Percentiles rank a stretch among this genome's conserved stretches.
Evolutionary conservation across 2,329 filamentous ascomycete species (phyloP).

Genomic region (Alternaria postmessia): DNA sequence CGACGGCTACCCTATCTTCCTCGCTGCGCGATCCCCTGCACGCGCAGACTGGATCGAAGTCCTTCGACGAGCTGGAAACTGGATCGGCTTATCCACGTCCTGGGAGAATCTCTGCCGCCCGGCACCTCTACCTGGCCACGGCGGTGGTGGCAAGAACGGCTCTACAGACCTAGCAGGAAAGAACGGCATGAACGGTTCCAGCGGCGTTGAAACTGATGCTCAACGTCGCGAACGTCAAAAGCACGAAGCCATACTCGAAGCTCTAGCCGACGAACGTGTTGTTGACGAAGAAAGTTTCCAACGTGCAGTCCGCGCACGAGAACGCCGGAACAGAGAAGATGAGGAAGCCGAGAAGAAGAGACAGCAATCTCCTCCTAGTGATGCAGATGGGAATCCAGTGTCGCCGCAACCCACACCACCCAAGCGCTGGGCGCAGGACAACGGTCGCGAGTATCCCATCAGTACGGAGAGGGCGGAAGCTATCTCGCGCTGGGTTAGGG

Average conservation of each 20-base stretch:
- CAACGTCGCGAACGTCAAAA: slow-evolving; percentile 67
- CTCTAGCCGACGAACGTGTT: slow-evolving; percentile 72
- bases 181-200: slow-evolving; percentile 1
- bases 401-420: slow-evolving; percentile 32
- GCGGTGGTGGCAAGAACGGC: slow-evolving; percentile 2
- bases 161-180: slow-evolving; percentile 1
- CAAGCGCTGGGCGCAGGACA: slow-evolving; percentile 70
- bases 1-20: slow-evolving; percentile 83
- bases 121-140: slow-evolving; percentile 52
- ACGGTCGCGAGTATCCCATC: slow-evolving; percentile 73
- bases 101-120: slow-evolving; percentile 76
- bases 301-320: slow-evolving; percentile 68
- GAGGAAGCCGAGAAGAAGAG: slow-evolving; percentile 55
- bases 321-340: slow-evolving; percentile 64
- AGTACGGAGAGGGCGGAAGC: slow-evolving; percentile 73
- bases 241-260: slow-evolving; percentile 72
- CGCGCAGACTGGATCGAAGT: slow-evolving; percentile 84
- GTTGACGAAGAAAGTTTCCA: slow-evolving; percentile 72
- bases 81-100: slow-evolving; percentile 68
- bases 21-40: slow-evolving; percentile 73
- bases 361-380: not conserved
- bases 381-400: slow-evolving; percentile 5
- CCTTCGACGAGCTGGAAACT: slow-evolving; percentile 71
- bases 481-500: slow-evolving; percentile 73
- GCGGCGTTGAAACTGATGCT: slow-evolving; percentile 55